Evolutionary conservation across 345 rosid genomes (phyloP).

Genomic region (Syzygium aqueum): DNA sequence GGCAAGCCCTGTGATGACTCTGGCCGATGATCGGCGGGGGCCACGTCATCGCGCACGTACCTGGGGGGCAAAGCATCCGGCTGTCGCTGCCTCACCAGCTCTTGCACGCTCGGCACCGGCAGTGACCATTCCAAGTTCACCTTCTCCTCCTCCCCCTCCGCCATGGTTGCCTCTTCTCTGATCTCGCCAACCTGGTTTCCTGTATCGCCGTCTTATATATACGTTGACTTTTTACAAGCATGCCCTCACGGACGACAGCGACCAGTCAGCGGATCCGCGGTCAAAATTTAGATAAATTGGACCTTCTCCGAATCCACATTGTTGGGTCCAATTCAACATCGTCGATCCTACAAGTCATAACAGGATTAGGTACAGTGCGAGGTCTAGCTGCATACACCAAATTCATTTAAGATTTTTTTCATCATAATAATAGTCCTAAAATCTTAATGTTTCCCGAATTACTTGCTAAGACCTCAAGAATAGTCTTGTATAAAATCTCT

Average conservation of each 20-base stretch:
- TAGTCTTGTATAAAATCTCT: background rate
- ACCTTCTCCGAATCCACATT: background rate
- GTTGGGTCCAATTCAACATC: background rate
- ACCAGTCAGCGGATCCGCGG: background rate
- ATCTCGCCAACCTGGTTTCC: background rate
- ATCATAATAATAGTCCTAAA: background rate
- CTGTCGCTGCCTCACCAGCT: constrained; percentile 3
- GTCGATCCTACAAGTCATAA: background rate
- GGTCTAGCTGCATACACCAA: background rate
- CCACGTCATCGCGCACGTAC: constrained; percentile 11
- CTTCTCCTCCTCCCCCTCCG: background rate
- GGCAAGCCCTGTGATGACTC: constrained; percentile 2
- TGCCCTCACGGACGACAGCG: background rate
- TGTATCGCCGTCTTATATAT: background rate
- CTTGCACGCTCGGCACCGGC: constrained; percentile 26
- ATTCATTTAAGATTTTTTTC: background rate
- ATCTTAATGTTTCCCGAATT: background rate
- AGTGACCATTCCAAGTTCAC: constrained; percentile 16
- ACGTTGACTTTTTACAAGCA: background rate
- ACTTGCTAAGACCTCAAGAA: background rate
- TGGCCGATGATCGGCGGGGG: background rate
- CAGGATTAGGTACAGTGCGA: background rate
- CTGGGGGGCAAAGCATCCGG: constrained; percentile 8
- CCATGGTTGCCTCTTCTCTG: background rate
- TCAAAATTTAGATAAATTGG: background rate